A percentile compares a stretch with the other conserved stretches of the same genome.
Evolutionary conservation across 2,329 filamentous ascomycete species (phyloP).

Genomic region (Xylariaceae sp.): DNA sequence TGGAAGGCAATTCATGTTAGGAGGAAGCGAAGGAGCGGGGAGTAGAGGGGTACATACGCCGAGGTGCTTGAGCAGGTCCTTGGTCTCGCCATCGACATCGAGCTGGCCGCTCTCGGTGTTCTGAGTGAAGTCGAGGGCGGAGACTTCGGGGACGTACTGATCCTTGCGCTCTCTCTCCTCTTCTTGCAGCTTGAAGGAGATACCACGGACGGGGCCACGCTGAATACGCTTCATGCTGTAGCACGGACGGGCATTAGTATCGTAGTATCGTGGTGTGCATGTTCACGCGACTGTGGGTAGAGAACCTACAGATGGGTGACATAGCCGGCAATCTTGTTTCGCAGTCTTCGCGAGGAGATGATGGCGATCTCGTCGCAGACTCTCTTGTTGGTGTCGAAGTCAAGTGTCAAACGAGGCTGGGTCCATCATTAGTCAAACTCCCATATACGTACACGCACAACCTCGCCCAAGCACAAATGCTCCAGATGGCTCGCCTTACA

Average conservation of each 20-base stretch:
- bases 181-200: constrained; percentile 99
- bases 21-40: not conserved
- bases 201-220: constrained; percentile 97
- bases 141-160: constrained; percentile 99
- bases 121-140: constrained; percentile 96
- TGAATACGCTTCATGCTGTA: constrained; percentile 94
- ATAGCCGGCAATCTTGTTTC: constrained; percentile 99
- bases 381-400: constrained; percentile 99
- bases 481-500: constrained; percentile 3
- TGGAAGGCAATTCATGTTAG: constrained; percentile 33
- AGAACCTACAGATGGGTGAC: constrained; percentile 71
- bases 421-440: constrained; percentile 54
- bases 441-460: constrained; percentile 28
- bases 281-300: too few relatives aligned
- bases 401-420: constrained; percentile 95
- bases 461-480: not conserved
- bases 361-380: constrained; percentile 99
- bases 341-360: constrained; percentile 96
- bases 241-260: constrained; percentile 1
- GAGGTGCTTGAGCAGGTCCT: constrained; percentile 97
- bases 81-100: constrained; percentile 95
- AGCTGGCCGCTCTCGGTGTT: constrained; percentile 87
- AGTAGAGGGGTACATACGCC: constrained; percentile 64
- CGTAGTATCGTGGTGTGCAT: constrained; percentile 1
- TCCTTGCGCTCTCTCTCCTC: constrained; percentile 99